Evolutionary conservation across 2,329 filamentous ascomycete genomes (phyloP), one percentile per base, ranked within the genome.

Genomic region (Aspergillus pseudotamarii): DNA sequence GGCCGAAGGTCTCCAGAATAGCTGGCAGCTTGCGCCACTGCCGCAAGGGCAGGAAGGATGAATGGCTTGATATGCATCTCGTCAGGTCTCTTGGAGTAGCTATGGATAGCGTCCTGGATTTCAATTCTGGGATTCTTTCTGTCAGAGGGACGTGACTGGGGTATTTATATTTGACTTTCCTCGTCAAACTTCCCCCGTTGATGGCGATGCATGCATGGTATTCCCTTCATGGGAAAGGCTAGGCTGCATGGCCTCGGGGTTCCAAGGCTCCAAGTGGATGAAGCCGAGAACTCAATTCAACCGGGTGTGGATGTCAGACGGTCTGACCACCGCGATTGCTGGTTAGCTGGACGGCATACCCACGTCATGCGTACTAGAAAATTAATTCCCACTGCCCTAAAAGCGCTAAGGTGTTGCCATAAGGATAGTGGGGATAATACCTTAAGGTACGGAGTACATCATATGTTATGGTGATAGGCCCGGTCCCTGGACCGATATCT

Each of bases 1-100:
- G 75, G 75, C 55, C 75, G 69, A 55, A 72, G 64, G 38, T 62
- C 55, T 8, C 69, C 72, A 5, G 59, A 57, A 43, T 67, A 67
- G n/a, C 61, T 48, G 32, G 58, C 58, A 30, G 64, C 55, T 12
- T 59, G 56, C 5, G 50, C 60, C n/a, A 59, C 51, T 16, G 56
- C 51, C 50, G 53, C 32, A 26, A 58, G 28, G 36, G 59, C 51
- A 53, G 56, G 51, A 12, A 64, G 16, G 34, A 64, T 30, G 6
- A 61, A n/a, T 26, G 43, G n/a, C 5, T 38, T 1, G 1, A 45
- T 12, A n/a, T 32, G 38, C 63, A 65, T 65, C 21, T 38, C 34
- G 51, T 26, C 32, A 5, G 34, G 32, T 38, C 51, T 9, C 51
- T 36, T 36, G 11, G 14, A 38, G 21, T 10, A 26, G 12, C 21